These are phyloP conservation scores for Sherardia arvensis DNA, from an alignment of 257 asterid species.

Conservation along the genomic window DNA sequence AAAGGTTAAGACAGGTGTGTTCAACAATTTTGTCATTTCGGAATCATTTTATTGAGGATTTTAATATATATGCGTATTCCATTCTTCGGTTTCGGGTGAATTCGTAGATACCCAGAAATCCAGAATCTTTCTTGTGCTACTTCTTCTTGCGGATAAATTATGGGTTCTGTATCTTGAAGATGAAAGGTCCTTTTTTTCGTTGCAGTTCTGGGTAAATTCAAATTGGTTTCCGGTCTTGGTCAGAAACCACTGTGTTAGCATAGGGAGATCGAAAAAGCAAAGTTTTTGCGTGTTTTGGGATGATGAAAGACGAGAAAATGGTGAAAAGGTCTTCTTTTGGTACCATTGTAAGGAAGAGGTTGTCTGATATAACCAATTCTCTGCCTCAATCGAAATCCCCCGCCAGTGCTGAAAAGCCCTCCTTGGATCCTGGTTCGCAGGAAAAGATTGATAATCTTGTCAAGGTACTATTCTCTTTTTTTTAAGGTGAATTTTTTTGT, in stretches of 20 bases:
- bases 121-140: too few species aligned
- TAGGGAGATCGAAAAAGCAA: background rate
- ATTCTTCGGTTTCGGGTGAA: background rate
- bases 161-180: constrained; percentile 5
- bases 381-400: constrained; percentile 59
- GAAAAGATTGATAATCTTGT: constrained; percentile 45
- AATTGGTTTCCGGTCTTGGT: background rate
- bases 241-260: too few species aligned
- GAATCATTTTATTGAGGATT: background rate
- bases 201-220: background rate
- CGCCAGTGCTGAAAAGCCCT: constrained; percentile 22
- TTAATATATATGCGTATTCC: constrained; percentile 2
- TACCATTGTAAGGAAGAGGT: constrained; percentile 48
- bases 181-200: background rate
- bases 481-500: background rate
- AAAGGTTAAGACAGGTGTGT: constrained; percentile 17
- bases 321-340: constrained; percentile 72
- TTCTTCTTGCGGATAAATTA: background rate
- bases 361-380: constrained; percentile 74
- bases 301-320: constrained; percentile 60
- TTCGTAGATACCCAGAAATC: too few species aligned
- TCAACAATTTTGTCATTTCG: constrained; percentile 8
- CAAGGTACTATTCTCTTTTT: constrained; percentile 30
- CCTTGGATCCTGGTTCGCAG: constrained; percentile 31
- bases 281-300: constrained; percentile 7